Base-by-base conservation (phyloP, 345 rosid genomes). In the Euphorbia pulcherrima region DNA sequence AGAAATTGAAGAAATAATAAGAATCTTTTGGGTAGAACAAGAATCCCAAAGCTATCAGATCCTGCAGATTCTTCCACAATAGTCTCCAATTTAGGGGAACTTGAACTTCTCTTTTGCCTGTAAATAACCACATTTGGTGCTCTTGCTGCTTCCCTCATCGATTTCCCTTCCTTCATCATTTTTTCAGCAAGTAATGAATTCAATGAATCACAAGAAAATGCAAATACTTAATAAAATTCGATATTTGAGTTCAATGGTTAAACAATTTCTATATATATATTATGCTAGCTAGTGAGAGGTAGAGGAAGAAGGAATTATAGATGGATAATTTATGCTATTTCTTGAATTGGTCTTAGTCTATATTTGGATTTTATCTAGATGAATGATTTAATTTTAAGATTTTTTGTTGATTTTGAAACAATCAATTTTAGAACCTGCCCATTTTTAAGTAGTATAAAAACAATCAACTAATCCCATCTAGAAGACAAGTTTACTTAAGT, bases 51-150 rank as follows among this genome's bases (percentile, higher is more conserved):
- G 18, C 72, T 73, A 57, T 79, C 77, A 4, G 63, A 65, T 54
- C 75, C 78, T 73, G 16, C 50, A 44, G 50, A 44, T 44, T 85
- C 87, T 69, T 85, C 90, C 20, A 64, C 44, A 56, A 83, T 83
- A 10, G 87, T 80, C 74, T 83, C 89, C 63, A 85, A 67, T 60
- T 62, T 76, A 5, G 84, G 85, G 58, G 48, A 72, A 54, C 62
- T 67, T 23, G 83, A 75, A 60, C 75, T 65, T 59, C 24, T 59
- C 64, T 65, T 78, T 68, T 76, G 75, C 28, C 58, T 69, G 56
- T 72, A 51, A 62, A 76, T 62, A 67, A 81, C 20, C 21, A 71
- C 73, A 30, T 60, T 50, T 28, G 87, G 87, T 23, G 78, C n/a
- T n/a, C n/a, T n/a, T n/a, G n/a, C 78, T 52, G 70, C 68, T 41